phyloP scores from a whole-genome alignment of 768 basidiomycete genomes.

The Hypholoma sublateritium region DNA sequence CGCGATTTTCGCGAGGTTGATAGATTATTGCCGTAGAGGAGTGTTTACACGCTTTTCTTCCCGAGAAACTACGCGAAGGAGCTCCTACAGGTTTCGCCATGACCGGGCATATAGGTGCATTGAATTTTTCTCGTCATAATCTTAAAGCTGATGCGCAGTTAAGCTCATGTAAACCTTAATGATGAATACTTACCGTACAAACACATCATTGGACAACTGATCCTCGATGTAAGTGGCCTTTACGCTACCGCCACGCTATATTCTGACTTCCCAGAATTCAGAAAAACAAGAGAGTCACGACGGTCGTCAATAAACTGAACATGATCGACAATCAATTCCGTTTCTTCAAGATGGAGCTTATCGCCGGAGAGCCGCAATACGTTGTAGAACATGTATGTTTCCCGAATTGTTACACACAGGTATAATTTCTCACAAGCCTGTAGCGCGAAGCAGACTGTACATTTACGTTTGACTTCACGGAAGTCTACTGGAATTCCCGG shows the following conservation, averaged over 20 bases:
- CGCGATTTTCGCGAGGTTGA: neutral
- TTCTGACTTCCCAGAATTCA: slow-evolving; percentile 25
- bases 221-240: slow-evolving; percentile 71
- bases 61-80: slow-evolving; percentile 72
- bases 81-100: slow-evolving; percentile 86
- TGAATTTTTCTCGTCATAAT: neutral
- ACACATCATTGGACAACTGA: slow-evolving; percentile 85
- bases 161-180: slow-evolving; percentile 91
- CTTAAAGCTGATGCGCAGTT: neutral
- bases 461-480: slow-evolving; percentile 92
- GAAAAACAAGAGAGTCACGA: slow-evolving; percentile 85
- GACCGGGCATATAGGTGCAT: slow-evolving; percentile 87
- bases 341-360: slow-evolving; percentile 94
- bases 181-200: slow-evolving; percentile 92
- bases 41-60: slow-evolving; percentile 79
- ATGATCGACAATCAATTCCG: slow-evolving; percentile 84
- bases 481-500: slow-evolving; percentile 98
- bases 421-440: slow-evolving; percentile 1
- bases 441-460: slow-evolving; percentile 84
- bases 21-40: slow-evolving; percentile 54
- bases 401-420: neutral
- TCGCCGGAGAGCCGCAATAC: slow-evolving; percentile 89
- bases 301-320: slow-evolving; percentile 95
- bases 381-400: slow-evolving; percentile 78
- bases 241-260: neutral